A percentile compares a stretch with the other conserved stretches of the same genome.
These are phyloP conservation scores for Exophiala aquamarina DNA, from an alignment of 2,329 filamentous ascomycete species.

Conservation along the genomic window DNA sequence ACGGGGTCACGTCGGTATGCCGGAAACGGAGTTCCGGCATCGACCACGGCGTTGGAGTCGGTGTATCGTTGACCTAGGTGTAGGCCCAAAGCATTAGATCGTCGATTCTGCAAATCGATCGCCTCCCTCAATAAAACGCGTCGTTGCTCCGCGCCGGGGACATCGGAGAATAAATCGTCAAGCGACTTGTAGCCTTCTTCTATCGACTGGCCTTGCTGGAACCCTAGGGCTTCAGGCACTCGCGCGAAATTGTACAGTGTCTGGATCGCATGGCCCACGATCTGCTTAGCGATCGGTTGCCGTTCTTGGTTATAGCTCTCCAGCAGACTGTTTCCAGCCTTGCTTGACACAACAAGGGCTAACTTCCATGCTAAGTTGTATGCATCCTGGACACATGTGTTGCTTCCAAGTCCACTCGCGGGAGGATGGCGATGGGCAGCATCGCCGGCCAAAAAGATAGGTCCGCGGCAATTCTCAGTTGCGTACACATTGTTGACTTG, in stretches of 20 bases:
- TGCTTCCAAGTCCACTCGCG: constrained; percentile 30
- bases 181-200: constrained; percentile 81
- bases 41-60: constrained; percentile 31
- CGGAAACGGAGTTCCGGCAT: constrained; percentile 16
- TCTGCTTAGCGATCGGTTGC: constrained; percentile 34
- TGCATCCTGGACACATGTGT: too few species aligned
- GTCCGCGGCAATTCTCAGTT: constrained; percentile 29
- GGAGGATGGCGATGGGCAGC: constrained; percentile 34
- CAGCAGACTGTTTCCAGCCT: constrained; percentile 30
- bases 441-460: constrained; percentile 37
- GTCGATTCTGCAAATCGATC: constrained; percentile 1
- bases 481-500: constrained; percentile 31
- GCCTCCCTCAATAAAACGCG: constrained; percentile 1
- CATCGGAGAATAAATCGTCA: constrained; percentile 31
- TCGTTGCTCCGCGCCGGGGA: constrained; percentile 23
- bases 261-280: constrained; percentile 30
- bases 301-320: constrained; percentile 43
- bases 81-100: constrained; percentile 20
- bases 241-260: constrained; percentile 30
- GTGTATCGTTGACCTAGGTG: constrained; percentile 23
- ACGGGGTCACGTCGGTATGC: constrained; percentile 25
- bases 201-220: constrained; percentile 75
- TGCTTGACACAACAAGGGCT: constrained; percentile 32
- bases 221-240: constrained; percentile 34
- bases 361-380: constrained; percentile 41